These are phyloP conservation scores for Aurantiochytrium sp. DNA, from an alignment of 108 stramenopile species.

Conservation along the genomic window DNA sequence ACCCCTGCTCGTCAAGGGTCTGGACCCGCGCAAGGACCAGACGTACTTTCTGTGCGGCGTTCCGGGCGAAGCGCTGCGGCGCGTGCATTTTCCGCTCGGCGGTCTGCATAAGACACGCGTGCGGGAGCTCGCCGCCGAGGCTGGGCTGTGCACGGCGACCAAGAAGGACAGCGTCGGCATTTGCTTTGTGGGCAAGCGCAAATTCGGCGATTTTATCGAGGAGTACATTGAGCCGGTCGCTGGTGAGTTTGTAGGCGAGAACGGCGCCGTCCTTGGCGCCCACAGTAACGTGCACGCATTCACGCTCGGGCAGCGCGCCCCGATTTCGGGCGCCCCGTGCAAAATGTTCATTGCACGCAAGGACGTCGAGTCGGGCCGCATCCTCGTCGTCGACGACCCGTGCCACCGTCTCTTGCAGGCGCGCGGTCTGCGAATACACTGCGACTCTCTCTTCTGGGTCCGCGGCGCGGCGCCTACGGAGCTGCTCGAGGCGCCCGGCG, in stretches of 20 bases:
- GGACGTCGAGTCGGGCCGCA: constrained; percentile 48
- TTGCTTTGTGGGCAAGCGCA: constrained; percentile 89
- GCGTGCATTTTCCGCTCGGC: constrained; percentile 81
- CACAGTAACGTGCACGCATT: constrained; percentile 39
- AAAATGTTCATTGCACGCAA: constrained; percentile 76
- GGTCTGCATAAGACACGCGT: constrained; percentile 71
- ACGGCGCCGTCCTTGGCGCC: constrained; percentile 50
- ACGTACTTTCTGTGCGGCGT: constrained; percentile 85
- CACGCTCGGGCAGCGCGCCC: constrained; percentile 80
- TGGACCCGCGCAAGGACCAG: constrained; percentile 82
- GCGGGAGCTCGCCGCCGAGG: constrained; percentile 67
- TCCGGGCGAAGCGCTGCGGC: constrained; percentile 55
- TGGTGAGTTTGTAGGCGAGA: constrained; percentile 71
- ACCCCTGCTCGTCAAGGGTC: constrained; percentile 68
- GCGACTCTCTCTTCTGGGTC: constrained; percentile 19
- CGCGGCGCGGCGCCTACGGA: not conserved
- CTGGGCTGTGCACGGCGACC: constrained; percentile 68
- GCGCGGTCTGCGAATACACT: not conserved
- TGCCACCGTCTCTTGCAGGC: not conserved
- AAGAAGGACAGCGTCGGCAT: constrained; percentile 88
- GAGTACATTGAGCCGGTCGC: constrained; percentile 63
- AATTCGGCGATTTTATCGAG: constrained; percentile 73
- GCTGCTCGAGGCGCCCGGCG: not conserved
- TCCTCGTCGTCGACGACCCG: constrained; percentile 56
- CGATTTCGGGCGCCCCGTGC: constrained; percentile 64